Conservation (phyloP, 1,284 basidiomycete genomes). For the Schizophyllum commune region DNA sequence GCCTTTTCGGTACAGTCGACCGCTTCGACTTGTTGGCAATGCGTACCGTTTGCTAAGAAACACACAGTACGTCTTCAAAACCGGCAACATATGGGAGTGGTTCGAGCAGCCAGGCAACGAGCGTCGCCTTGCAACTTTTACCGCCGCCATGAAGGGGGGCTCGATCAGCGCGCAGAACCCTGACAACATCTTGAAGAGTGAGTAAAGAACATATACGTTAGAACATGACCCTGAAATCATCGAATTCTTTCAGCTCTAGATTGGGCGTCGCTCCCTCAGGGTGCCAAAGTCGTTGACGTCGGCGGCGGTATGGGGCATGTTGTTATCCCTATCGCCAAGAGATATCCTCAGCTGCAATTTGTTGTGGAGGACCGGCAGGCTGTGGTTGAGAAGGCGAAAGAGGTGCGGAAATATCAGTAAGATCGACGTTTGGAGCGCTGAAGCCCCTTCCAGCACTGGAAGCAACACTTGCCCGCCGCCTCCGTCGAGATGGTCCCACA, state of each 20-base stretch:
- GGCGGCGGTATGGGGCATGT: constrained; percentile 19
- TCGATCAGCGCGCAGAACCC: not conserved
- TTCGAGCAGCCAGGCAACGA: constrained; percentile 9
- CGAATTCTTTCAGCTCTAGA: constrained; percentile 9
- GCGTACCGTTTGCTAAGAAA: too few relatives aligned
- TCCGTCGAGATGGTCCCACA: constrained; percentile 1
- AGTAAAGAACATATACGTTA: not conserved
- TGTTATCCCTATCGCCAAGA: constrained; percentile 11
- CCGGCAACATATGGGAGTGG: not conserved
- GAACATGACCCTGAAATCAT: not conserved
- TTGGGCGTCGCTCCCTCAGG: constrained; percentile 12
- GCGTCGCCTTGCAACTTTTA: constrained; percentile 1
- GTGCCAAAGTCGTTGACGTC: constrained; percentile 17
- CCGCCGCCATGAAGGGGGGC: not conserved
- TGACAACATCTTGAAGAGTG: not conserved
- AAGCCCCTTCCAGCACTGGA: constrained; percentile 5
- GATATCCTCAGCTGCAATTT: constrained; percentile 13
- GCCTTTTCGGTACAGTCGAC: too few relatives aligned
- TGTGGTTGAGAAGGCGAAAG: constrained; percentile 2
- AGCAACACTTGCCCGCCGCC: constrained; percentile 3
- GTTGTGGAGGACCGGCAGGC: constrained; percentile 17
- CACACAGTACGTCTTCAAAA: too few relatives aligned
- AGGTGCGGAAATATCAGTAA: not conserved
- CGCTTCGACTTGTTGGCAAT: too few relatives aligned
- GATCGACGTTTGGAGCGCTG: not conserved